A percentile compares a stretch with the other conserved stretches of the same genome.
phyloP scores from a whole-genome alignment of 129 eudicot genomes.

The Flaveria sonorensis region DNA sequence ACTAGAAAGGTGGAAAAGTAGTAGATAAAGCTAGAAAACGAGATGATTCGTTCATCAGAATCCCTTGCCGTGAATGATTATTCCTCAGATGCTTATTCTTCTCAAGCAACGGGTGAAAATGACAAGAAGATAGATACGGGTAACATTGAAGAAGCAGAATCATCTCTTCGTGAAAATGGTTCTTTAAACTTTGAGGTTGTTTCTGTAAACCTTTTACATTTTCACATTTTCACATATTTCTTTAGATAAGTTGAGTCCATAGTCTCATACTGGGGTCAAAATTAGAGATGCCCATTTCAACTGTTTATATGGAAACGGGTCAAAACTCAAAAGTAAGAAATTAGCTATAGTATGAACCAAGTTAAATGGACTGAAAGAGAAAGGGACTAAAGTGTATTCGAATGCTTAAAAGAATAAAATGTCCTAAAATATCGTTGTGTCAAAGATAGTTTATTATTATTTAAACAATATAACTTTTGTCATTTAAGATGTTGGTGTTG shows the following conservation, averaged over 20 bases:
- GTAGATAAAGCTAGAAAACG: slow-evolving; percentile 26
- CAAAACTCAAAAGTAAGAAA: not conserved
- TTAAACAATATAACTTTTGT: not conserved
- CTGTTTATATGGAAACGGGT: not conserved
- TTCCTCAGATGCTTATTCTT: slow-evolving; percentile 49
- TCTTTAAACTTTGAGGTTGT: slow-evolving; percentile 78
- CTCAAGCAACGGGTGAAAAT: slow-evolving; percentile 53
- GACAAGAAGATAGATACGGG: slow-evolving; percentile 70
- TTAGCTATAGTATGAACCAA: not conserved
- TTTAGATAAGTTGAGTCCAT: not conserved
- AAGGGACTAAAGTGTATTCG: not conserved
- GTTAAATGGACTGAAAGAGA: not conserved
- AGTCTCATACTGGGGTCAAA: slow-evolving; percentile 3
- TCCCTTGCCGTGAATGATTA: slow-evolving; percentile 65
- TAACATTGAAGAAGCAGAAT: slow-evolving; percentile 92
- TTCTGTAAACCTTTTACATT: slow-evolving; percentile 19
- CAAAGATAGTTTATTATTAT: not conserved
- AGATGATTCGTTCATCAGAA: slow-evolving; percentile 61
- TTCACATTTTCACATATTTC: not conserved
- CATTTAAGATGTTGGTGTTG: not conserved
- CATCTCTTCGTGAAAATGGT: slow-evolving; percentile 89
- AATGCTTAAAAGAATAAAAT: not conserved
- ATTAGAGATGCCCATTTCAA: not conserved
- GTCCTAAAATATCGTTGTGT: not conserved
- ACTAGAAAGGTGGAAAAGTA: not conserved